Conservation (phyloP, 176 grass and related monocot genomes). For the Chrysopogon serrulatus region DNA sequence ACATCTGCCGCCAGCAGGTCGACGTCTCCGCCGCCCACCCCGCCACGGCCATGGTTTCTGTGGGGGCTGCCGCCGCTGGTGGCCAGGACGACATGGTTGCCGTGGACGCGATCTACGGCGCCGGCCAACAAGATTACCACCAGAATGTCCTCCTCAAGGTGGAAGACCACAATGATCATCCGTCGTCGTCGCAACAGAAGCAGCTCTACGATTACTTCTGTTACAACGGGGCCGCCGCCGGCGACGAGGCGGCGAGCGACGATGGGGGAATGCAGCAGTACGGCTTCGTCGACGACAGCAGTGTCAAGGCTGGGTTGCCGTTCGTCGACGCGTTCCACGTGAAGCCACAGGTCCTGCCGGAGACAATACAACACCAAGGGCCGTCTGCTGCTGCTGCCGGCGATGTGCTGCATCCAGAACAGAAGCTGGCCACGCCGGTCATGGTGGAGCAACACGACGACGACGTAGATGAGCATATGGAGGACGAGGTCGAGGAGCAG, state of each 20-base stretch:
- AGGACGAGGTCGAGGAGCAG: no score
- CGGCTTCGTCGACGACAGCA: neutral
- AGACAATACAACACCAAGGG: neutral
- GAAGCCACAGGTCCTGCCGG: neutral
- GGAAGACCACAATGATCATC: neutral
- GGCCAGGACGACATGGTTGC: neutral
- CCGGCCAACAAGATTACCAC: neutral
- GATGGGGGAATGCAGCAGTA: neutral
- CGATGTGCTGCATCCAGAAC: neutral
- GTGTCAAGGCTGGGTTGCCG: neutral
- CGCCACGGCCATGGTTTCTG: no score
- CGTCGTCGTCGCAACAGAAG: neutral
- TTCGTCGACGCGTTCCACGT: slow-evolving; percentile 4
- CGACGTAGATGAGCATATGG: slow-evolving; percentile 8
- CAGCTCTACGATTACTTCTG: slow-evolving; percentile 28
- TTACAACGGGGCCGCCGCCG: neutral
- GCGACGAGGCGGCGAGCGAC: neutral
- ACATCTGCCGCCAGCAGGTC: no score
- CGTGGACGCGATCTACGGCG: slow-evolving; percentile 11
- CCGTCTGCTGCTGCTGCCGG: neutral
- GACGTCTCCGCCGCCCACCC: no score
- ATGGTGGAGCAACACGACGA: neutral
- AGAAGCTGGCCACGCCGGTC: neutral
- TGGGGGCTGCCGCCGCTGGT: neutral
- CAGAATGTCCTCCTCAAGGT: neutral